Evolutionary conservation across 2,329 filamentous ascomycete genomes (phyloP).

Genomic region (Paraphoma chrysanthemicola): DNA sequence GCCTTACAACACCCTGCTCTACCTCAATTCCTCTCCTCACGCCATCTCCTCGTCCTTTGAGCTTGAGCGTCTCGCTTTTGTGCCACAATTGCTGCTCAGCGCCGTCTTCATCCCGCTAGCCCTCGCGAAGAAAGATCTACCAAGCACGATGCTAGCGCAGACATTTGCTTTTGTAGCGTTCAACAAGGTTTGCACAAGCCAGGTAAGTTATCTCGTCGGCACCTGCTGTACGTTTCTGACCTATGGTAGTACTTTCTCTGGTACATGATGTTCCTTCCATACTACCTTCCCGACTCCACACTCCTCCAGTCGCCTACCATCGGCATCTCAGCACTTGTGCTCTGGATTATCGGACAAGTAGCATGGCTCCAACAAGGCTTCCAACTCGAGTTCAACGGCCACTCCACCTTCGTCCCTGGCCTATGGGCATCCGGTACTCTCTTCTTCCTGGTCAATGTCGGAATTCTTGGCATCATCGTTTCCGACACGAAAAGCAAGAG

Average conservation of each 20-base stretch:
- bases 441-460: conserved; percentile 88
- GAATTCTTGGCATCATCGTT: conserved; percentile 84
- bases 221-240: conserved; percentile 6
- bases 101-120: conserved; percentile 76
- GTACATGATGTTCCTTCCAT: conserved; percentile 93
- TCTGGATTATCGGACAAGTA: conserved; percentile 80
- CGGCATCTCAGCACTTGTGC: conserved; percentile 68
- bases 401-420: conserved; percentile 84
- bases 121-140: conserved; percentile 80
- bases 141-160: conserved; percentile 88
- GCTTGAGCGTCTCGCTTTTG: conserved; percentile 83
- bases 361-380: conserved; percentile 60
- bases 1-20: conserved; percentile 90
- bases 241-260: conserved; percentile 86
- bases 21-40: conserved; percentile 74
- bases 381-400: conserved; percentile 66
- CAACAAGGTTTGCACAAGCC: conserved; percentile 98
- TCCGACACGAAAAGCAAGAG: conserved; percentile 57
- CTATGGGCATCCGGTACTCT: conserved; percentile 76
- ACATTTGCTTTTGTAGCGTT: conserved; percentile 97
- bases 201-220: conserved; percentile 63
- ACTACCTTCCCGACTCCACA: conserved; percentile 84
- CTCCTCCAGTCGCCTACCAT: conserved; percentile 66
- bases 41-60: conserved; percentile 51
- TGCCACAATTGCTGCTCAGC: conserved; percentile 85